Conservation (phyloP, 2,329 filamentous ascomycete genomes). For the Stagonosporopsis chrysanthemi region DNA sequence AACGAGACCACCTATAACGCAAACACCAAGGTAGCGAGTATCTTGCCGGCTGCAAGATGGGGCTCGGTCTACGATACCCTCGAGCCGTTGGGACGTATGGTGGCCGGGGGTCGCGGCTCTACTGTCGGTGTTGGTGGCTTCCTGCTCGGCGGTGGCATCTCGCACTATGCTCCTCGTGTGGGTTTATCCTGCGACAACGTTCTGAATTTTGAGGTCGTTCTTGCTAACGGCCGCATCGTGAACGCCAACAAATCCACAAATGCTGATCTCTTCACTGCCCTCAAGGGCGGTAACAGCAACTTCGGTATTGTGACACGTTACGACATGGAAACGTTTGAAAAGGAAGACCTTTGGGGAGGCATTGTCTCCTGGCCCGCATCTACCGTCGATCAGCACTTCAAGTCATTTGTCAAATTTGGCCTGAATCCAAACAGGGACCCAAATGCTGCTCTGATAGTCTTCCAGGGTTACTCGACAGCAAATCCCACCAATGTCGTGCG, state of each 20-base stretch:
- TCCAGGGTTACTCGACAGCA: slow-evolving; percentile 23
- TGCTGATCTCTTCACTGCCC: slow-evolving; percentile 41
- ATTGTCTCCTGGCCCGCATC: slow-evolving; percentile 21
- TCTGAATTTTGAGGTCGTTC: slow-evolving; percentile 44
- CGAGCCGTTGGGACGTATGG: slow-evolving; percentile 31
- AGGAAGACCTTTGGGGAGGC: slow-evolving; percentile 26
- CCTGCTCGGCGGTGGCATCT: slow-evolving; percentile 33
- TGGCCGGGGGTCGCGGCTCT: slow-evolving; percentile 35
- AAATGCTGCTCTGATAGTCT: slow-evolving; percentile 21
- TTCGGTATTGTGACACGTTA: slow-evolving; percentile 39
- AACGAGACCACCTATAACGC: slow-evolving; percentile 16
- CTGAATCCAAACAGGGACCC: slow-evolving; percentile 13
- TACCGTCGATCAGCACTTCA: slow-evolving; percentile 19
- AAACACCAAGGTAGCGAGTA: slow-evolving; percentile 4
- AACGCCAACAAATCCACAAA: slow-evolving; percentile 23
- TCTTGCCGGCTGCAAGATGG: slow-evolving; percentile 28
- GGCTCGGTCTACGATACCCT: slow-evolving; percentile 28
- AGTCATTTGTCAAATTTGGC: slow-evolving; percentile 20
- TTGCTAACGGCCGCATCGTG: slow-evolving; percentile 43
- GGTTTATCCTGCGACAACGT: slow-evolving; percentile 27
- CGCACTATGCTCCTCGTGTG: slow-evolving; percentile 10
- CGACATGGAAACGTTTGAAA: slow-evolving; percentile 29
- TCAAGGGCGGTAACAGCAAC: slow-evolving; percentile 42
- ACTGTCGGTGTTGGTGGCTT: slow-evolving; percentile 41
- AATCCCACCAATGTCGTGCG: slow-evolving; percentile 20